Evolutionary conservation across 2,329 filamentous ascomycete species (phyloP).

Genomic region (Hyphodiscus sp.): DNA sequence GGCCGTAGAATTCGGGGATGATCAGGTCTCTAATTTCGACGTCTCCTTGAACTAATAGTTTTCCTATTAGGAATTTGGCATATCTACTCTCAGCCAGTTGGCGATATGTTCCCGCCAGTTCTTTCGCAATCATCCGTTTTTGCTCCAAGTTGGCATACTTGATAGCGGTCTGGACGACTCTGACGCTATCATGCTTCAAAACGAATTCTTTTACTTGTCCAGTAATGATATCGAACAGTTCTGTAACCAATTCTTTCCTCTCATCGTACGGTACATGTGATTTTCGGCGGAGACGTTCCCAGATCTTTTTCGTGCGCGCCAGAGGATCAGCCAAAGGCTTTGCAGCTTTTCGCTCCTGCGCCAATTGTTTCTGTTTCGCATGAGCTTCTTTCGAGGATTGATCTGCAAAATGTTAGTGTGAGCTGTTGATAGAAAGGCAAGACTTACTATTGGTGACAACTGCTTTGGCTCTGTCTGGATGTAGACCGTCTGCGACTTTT

Average conservation of each 20-base stretch:
- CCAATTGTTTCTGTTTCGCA: slow-evolving; percentile 83
- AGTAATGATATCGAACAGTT: slow-evolving; percentile 87
- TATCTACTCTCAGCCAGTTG: slow-evolving; percentile 90
- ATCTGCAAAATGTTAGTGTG: slow-evolving; percentile 34
- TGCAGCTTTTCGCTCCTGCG: slow-evolving; percentile 80
- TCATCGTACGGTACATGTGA: slow-evolving; percentile 89
- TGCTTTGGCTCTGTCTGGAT: slow-evolving; percentile 30
- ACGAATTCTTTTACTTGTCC: slow-evolving; percentile 92
- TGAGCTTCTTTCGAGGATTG: slow-evolving; percentile 79
- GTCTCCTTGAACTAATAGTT: slow-evolving; percentile 89
- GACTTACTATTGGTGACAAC: slow-evolving; percentile 24
- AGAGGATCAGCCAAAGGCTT: slow-evolving; percentile 92
- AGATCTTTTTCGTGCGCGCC: slow-evolving; percentile 87
- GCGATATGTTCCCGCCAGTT: slow-evolving; percentile 78
- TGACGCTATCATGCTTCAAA: slow-evolving; percentile 96
- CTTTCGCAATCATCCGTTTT: slow-evolving; percentile 76
- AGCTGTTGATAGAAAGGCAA: slow-evolving; percentile 24
- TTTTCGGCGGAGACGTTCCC: slow-evolving; percentile 89
- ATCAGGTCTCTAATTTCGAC: slow-evolving; percentile 80
- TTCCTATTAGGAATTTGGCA: slow-evolving; percentile 94
- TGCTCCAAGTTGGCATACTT: slow-evolving; percentile 89
- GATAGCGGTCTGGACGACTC: slow-evolving; percentile 91
- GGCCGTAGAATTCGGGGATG: slow-evolving; percentile 90
- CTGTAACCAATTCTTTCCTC: slow-evolving; percentile 76
- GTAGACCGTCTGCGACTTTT: slow-evolving; percentile 29